Evolutionary conservation across 306 rosid genomes (phyloP).

Genomic region (Arachis stenosperma): DNA sequence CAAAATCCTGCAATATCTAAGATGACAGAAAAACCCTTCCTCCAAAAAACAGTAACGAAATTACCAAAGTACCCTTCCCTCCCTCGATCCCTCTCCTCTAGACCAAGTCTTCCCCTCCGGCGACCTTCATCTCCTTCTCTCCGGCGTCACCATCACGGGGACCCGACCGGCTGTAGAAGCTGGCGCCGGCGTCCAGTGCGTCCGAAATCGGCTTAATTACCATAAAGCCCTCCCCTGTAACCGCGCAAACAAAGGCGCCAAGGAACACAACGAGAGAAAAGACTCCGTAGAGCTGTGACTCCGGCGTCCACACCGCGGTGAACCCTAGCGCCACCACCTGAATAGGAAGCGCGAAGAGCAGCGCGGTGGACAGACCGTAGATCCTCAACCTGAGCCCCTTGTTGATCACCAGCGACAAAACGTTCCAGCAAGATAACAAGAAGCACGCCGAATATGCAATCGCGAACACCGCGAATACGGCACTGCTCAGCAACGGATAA

Average conservation of each 20-base stretch:
- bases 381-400: constrained; percentile 62
- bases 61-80: not conserved
- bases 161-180: constrained; percentile 4
- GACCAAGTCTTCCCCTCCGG: not conserved
- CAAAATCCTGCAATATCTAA: constrained; percentile 5
- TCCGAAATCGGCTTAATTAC: constrained; percentile 81
- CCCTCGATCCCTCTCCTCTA: constrained; percentile 11
- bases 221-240: constrained; percentile 71
- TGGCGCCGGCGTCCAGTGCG: constrained; percentile 64
- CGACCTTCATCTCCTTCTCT: not conserved
- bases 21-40: constrained; percentile 19
- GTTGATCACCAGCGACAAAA: constrained; percentile 67
- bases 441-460: constrained; percentile 52
- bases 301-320: constrained; percentile 52
- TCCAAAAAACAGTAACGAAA: too few relatives aligned
- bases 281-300: constrained; percentile 37
- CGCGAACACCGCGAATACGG: constrained; percentile 52
- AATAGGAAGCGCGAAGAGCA: constrained; percentile 54
- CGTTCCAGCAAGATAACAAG: constrained; percentile 66
- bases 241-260: constrained; percentile 53
- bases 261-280: constrained; percentile 56
- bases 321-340: constrained; percentile 54
- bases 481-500: constrained; percentile 56
- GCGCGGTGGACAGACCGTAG: constrained; percentile 39
- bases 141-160: not conserved